Evolutionary conservation across 331 rosid genomes (phyloP).

Genomic region (Prunus yedoensis): DNA sequence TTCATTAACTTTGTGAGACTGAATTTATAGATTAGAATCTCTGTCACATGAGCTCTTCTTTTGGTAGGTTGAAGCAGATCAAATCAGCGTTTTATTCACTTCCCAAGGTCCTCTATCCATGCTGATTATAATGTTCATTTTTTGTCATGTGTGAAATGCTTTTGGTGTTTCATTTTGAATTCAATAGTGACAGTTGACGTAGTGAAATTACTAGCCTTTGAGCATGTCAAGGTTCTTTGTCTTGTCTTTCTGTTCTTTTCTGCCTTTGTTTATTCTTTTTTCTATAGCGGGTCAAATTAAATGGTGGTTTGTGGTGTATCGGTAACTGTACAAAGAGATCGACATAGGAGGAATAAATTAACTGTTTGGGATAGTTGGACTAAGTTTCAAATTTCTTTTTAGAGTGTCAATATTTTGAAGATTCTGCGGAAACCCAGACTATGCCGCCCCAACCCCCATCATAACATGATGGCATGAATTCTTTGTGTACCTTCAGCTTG

Average conservation of each 20-base stretch:
- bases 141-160: neutral
- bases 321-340: neutral
- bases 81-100: constrained; percentile 85
- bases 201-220: neutral
- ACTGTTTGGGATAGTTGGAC: too few relatives aligned
- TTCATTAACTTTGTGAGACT: neutral
- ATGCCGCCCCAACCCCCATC: too few relatives aligned
- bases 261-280: neutral
- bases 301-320: neutral
- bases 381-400: too few relatives aligned
- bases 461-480: too few relatives aligned
- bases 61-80: constrained; percentile 81
- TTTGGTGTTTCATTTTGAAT: neutral
- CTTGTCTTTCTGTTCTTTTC: neutral
- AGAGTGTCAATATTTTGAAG: too few relatives aligned
- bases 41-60: constrained; percentile 7
- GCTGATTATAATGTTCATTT: constrained; percentile 7
- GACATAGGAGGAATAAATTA: too few relatives aligned
- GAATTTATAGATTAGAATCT: neutral
- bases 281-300: neutral
- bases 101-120: constrained; percentile 56
- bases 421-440: too few relatives aligned
- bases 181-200: neutral
- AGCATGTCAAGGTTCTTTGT: neutral
- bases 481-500: too few relatives aligned